phyloP scores from a whole-genome alignment of 225 moss, liverwort and hornwort genomes.

The Asterella californica region DNA sequence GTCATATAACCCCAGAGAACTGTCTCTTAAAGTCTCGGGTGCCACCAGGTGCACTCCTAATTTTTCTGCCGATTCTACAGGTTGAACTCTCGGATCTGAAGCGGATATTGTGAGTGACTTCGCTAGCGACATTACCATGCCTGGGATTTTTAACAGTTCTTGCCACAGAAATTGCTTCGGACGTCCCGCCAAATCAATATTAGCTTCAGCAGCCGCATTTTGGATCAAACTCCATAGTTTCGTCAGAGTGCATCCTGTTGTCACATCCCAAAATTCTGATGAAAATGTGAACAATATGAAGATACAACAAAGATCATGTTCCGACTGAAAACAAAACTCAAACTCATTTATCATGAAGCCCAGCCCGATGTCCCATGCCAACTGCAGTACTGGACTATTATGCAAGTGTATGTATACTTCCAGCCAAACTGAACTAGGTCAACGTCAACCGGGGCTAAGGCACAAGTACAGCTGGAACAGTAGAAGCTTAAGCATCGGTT shows the following conservation, averaged over 20 bases:
- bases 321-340: background rate
- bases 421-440: background rate
- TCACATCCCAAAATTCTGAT: background rate
- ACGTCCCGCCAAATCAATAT: conserved; percentile 50
- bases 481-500: background rate
- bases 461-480: background rate
- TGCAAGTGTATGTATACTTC: background rate
- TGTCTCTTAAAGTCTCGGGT: conserved; percentile 78
- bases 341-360: background rate
- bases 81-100: conserved; percentile 54
- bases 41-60: conserved; percentile 68
- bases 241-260: conserved; percentile 70
- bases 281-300: background rate
- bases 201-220: conserved; percentile 45
- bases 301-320: background rate
- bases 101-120: conserved; percentile 40
- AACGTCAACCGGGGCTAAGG: background rate
- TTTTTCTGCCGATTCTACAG: conserved; percentile 64
- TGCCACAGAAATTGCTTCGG: conserved; percentile 82
- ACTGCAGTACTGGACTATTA: background rate
- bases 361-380: background rate
- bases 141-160: conserved; percentile 65
- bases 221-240: conserved; percentile 79
- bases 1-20: conserved; percentile 89
- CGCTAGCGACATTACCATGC: conserved; percentile 47